These are phyloP conservation scores for Sporothrix sp. DNA, from an alignment of 2,329 filamentous ascomycete species.

Conservation along the genomic window DNA sequence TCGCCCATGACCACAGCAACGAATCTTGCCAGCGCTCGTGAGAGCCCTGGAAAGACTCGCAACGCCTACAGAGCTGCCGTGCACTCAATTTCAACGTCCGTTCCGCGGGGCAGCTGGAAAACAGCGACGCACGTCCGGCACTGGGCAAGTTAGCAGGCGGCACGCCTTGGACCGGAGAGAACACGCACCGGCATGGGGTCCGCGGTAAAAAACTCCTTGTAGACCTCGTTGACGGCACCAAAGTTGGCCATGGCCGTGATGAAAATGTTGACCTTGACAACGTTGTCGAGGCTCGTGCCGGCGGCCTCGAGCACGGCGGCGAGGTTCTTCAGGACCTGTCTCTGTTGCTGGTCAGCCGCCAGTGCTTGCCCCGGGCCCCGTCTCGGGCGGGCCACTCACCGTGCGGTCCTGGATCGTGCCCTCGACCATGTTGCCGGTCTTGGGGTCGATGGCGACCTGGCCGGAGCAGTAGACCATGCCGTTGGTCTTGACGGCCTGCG, in stretches of 20 bases:
- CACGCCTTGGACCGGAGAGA: too few species aligned
- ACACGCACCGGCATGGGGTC: slow-evolving; percentile 39
- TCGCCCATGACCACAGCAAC: too few species aligned
- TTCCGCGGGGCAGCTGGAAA: slow-evolving; percentile 58
- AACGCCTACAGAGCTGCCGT: slow-evolving; percentile 25
- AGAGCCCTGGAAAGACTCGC: too few species aligned
- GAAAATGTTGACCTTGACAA: slow-evolving; percentile 60
- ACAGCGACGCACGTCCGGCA: slow-evolving; percentile 62
- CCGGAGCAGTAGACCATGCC: slow-evolving; percentile 65
- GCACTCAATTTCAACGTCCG: slow-evolving; percentile 67
- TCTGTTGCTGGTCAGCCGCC: slow-evolving; percentile 26
- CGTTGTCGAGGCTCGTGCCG: slow-evolving; percentile 48
- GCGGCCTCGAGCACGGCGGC: slow-evolving; percentile 49
- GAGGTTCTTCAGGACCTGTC: slow-evolving; percentile 50
- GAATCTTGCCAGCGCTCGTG: too few species aligned
- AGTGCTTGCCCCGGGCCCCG: background rate
- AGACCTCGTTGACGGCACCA: slow-evolving; percentile 46
- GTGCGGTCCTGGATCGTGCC: slow-evolving; percentile 45
- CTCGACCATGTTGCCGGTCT: slow-evolving; percentile 43
- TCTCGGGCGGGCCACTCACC: slow-evolving; percentile 29
- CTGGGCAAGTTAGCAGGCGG: slow-evolving; percentile 18
- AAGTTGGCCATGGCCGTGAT: slow-evolving; percentile 57
- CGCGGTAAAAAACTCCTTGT: slow-evolving; percentile 38
- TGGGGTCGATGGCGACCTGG: slow-evolving; percentile 46
- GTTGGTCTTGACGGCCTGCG: slow-evolving; percentile 51